phyloP scores from a whole-genome alignment of 2,329 filamentous ascomycete species.

The Talaromyces verruculosus region DNA sequence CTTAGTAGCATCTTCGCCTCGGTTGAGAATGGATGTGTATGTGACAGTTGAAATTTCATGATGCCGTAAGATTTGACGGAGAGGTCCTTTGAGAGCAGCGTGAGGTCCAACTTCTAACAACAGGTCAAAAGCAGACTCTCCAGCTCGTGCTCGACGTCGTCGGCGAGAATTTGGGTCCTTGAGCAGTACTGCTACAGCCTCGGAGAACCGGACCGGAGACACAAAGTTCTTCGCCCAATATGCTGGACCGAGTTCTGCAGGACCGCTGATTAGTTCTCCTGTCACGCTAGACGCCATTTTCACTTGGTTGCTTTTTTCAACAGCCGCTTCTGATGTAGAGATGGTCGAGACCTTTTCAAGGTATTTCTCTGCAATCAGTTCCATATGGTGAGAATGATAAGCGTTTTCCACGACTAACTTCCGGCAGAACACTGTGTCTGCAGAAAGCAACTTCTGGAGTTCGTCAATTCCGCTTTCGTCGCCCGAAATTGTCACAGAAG shows the following conservation, averaged over 20 bases:
- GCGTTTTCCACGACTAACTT: conserved; percentile 33
- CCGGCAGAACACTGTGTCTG: conserved; percentile 29
- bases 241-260: conserved; percentile 16
- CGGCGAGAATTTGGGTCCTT: neutral
- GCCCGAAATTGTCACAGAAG: conserved; percentile 27
- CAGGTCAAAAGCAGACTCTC: conserved; percentile 20
- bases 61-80: conserved; percentile 5
- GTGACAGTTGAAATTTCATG: neutral
- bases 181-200: conserved; percentile 24
- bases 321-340: neutral
- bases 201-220: conserved; percentile 32
- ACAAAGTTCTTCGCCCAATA: conserved; percentile 31
- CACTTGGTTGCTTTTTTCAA: neutral
- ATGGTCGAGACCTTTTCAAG: conserved; percentile 12
- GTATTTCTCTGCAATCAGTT: conserved; percentile 30
- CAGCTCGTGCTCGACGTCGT: neutral
- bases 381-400: conserved; percentile 35
- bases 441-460: conserved; percentile 25
- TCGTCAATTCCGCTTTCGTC: conserved; percentile 29
- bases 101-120: conserved; percentile 38
- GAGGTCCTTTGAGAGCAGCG: conserved; percentile 26
- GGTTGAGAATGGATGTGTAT: neutral
- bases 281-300: conserved; percentile 22
- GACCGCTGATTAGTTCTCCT: conserved; percentile 20
- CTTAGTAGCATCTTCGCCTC: conserved; percentile 13